A percentile compares a stretch with the other conserved stretches of the same genome.
phyloP scores from a whole-genome alignment of 768 basidiomycete species.

The Crepidotus variabilis region DNA sequence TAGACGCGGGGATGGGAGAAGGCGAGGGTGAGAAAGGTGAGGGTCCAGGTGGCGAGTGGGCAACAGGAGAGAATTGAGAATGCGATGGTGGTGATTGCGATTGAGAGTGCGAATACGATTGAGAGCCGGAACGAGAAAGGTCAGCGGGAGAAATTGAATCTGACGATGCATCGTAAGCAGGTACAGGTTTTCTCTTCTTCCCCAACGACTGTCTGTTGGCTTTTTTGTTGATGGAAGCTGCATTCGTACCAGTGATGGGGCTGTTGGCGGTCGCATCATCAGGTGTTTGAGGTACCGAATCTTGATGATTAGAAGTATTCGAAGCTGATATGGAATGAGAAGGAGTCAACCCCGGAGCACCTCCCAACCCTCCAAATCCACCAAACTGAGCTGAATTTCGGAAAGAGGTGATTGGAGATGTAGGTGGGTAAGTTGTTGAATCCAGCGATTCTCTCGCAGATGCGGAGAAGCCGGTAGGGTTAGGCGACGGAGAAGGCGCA shows the following conservation, averaged over 20 bases:
- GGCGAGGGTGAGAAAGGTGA: conserved; percentile 9
- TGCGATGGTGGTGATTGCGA: conserved; percentile 7
- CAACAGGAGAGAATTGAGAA: neutral
- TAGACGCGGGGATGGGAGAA: conserved; percentile 6
- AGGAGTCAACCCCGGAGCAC: neutral
- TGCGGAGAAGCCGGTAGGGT: neutral
- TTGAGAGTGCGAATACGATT: neutral
- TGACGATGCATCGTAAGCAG: conserved; percentile 36
- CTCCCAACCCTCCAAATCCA: neutral
- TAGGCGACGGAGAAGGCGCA: no score
- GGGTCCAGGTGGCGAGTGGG: conserved; percentile 1
- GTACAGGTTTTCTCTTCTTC: conserved; percentile 53
- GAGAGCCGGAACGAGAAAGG: neutral
- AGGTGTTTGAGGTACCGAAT: neutral
- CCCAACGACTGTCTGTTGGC: conserved; percentile 23
- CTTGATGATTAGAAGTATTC: neutral
- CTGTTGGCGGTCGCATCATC: conserved; percentile 17
- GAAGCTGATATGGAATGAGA: neutral
- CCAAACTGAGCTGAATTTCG: neutral
- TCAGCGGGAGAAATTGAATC: conserved; percentile 4
- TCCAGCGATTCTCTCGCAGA: conserved; percentile 23
- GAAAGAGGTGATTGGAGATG: conserved; percentile 2
- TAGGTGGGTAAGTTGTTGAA: conserved; percentile 15
- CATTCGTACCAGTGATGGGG: neutral
- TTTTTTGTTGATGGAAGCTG: conserved; percentile 10